phyloP scores from a whole-genome alignment of 1,284 basidiomycete genomes.

The Cutaneotrichosporon sp. region DNA sequence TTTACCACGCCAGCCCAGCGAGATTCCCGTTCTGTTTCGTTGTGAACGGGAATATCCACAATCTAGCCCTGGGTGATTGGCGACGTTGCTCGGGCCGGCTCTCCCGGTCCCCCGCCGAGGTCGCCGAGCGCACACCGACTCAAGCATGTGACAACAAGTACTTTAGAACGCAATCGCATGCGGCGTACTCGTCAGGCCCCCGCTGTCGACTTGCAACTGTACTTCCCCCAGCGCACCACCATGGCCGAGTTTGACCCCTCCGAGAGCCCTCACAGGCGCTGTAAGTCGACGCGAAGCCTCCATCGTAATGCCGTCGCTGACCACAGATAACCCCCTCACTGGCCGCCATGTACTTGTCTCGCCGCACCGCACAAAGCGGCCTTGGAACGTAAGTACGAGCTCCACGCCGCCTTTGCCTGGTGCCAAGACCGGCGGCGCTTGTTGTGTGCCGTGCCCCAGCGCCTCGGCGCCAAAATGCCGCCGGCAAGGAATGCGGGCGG shows the following conservation, averaged over 20 bases:
- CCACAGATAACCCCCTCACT: conserved; percentile 46
- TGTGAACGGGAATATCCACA: background rate
- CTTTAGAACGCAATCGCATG: background rate
- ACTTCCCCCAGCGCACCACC: too few relatives aligned
- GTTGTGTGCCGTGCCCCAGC: too few relatives aligned
- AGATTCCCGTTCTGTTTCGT: background rate
- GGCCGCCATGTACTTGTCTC: conserved; percentile 68
- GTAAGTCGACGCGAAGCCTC: conserved; percentile 16
- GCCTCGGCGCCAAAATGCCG: too few relatives aligned
- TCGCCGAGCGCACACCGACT: background rate
- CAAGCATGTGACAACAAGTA: background rate
- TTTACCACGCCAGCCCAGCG: background rate
- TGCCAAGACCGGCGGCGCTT: too few relatives aligned
- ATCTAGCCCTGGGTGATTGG: background rate
- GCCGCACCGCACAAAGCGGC: conserved; percentile 58
- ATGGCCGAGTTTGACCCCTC: conserved; percentile 35
- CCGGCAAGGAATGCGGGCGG: too few relatives aligned
- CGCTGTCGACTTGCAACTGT: too few relatives aligned
- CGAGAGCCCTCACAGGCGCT: conserved; percentile 44
- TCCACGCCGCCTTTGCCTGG: too few relatives aligned
- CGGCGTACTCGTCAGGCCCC: too few relatives aligned
- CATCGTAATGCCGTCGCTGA: background rate
- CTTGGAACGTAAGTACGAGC: conserved; percentile 36
- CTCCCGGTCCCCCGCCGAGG: conserved; percentile 3
- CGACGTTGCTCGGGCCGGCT: background rate